A percentile compares a stretch with the other conserved stretches of the same genome.
Conservation (phyloP, 2,329 filamentous ascomycete species). For the Colletotrichum ledebouriae region DNA sequence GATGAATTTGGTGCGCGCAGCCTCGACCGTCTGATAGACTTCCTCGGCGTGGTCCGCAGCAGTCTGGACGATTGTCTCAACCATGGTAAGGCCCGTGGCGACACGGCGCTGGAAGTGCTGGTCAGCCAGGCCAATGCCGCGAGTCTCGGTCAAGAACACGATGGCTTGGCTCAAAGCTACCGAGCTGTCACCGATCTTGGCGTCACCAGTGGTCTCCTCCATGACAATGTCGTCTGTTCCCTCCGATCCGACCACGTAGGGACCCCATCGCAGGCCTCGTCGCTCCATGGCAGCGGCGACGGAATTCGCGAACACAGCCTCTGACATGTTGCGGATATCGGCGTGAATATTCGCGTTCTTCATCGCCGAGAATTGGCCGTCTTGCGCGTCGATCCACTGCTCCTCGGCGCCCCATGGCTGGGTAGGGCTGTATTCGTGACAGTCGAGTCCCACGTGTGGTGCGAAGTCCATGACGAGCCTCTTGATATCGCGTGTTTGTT, state of each 20-base stretch:
- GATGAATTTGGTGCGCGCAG: constrained; percentile 48
- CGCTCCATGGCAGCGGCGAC: constrained; percentile 49
- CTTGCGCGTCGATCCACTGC: constrained; percentile 46
- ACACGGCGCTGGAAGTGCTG: constrained; percentile 51
- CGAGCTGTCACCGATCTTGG: constrained; percentile 50
- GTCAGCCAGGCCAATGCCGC: constrained; percentile 49
- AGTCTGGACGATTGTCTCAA: constrained; percentile 48
- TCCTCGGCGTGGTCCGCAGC: constrained; percentile 48
- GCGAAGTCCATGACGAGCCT: constrained; percentile 46
- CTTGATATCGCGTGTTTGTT: constrained; percentile 51
- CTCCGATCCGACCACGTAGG: constrained; percentile 46
- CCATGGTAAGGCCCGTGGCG: constrained; percentile 48
- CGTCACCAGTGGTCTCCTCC: constrained; percentile 48
- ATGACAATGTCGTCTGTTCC: constrained; percentile 42
- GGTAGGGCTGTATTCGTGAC: constrained; percentile 50
- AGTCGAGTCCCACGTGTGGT: constrained; percentile 51
- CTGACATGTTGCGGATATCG: constrained; percentile 48
- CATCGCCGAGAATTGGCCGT: constrained; percentile 51
- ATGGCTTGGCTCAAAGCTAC: constrained; percentile 49
- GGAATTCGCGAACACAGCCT: constrained; percentile 47
- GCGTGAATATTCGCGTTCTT: constrained; percentile 52
- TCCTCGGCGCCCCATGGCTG: constrained; percentile 42
- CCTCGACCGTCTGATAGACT: constrained; percentile 47
- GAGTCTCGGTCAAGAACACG: constrained; percentile 49
- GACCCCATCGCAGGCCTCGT: constrained; percentile 48